Evolutionary conservation across 495 filamentous ascomycete species (phyloP).

Genomic region (Parathielavia hyrcaniae): DNA sequence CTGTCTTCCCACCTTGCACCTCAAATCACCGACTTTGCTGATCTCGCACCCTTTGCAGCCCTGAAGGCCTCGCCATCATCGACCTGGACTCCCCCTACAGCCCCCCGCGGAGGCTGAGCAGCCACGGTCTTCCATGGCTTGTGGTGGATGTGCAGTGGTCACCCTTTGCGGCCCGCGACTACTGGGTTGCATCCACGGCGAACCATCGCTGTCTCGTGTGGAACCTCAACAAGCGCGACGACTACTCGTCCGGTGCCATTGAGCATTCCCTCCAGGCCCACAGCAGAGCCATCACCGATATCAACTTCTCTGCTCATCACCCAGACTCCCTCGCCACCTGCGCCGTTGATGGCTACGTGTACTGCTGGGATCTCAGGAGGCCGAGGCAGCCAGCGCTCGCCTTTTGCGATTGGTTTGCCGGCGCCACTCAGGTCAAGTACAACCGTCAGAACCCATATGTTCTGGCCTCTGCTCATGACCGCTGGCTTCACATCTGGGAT

Average conservation of each 20-base stretch:
- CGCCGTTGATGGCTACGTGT: conserved; percentile 86
- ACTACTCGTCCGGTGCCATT: conserved; percentile 63
- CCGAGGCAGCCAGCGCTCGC: conserved; percentile 68
- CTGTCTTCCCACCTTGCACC: not conserved
- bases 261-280: conserved; percentile 89
- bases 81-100: conserved; percentile 89
- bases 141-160: conserved; percentile 99
- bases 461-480: conserved; percentile 84
- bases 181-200: conserved; percentile 89
- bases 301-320: conserved; percentile 93
- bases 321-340: conserved; percentile 86
- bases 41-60: conserved; percentile 36
- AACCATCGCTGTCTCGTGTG: conserved; percentile 94
- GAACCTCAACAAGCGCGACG: conserved; percentile 74
- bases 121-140: conserved; percentile 82
- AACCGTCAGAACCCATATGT: conserved; percentile 80
- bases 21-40: not conserved
- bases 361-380: conserved; percentile 83
- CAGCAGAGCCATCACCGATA: conserved; percentile 86
- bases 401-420: conserved; percentile 92
- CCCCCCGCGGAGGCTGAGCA: conserved; percentile 74
- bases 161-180: conserved; percentile 79
- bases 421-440: conserved; percentile 94
- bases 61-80: conserved; percentile 82
- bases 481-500: conserved; percentile 85